A percentile compares a stretch with the other conserved stretches of the same genome.
phyloP scores from a whole-genome alignment of 768 basidiomycete genomes.

The Boletus vinaceobasis region DNA sequence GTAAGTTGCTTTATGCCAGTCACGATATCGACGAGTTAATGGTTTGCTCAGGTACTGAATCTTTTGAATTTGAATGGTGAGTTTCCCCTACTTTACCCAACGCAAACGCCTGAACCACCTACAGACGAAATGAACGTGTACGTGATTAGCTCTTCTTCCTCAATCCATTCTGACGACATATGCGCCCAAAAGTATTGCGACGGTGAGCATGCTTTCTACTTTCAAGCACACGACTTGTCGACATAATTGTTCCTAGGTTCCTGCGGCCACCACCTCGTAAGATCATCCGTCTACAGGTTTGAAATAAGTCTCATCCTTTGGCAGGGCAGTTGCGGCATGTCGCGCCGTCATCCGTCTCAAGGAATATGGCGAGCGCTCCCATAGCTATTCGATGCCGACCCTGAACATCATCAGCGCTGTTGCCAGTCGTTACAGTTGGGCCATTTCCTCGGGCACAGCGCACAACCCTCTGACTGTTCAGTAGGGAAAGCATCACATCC shows the following conservation, averaged over 20 bases:
- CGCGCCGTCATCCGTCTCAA: conserved; percentile 64
- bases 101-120: neutral
- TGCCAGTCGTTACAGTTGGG: conserved; percentile 18
- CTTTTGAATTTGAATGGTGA: conserved; percentile 26
- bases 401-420: conserved; percentile 22
- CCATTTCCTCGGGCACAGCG: neutral
- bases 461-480: neutral
- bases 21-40: neutral
- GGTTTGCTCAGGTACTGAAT: conserved; percentile 20
- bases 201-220: conserved; percentile 9
- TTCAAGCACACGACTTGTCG: neutral
- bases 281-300: neutral
- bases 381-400: conserved; percentile 15
- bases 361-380: conserved; percentile 42
- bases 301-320: conserved; percentile 3
- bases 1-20: conserved; percentile 34
- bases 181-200: conserved; percentile 16
- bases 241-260: conserved; percentile 40
- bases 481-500: conserved; percentile 14
- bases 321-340: conserved; percentile 47
- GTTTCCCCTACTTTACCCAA: neutral
- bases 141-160: neutral
- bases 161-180: conserved; percentile 1
- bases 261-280: conserved; percentile 65
- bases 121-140: conserved; percentile 29